phyloP scores from a whole-genome alignment of 1,284 basidiomycete genomes.

The Tetrapyrgos nigripes region DNA sequence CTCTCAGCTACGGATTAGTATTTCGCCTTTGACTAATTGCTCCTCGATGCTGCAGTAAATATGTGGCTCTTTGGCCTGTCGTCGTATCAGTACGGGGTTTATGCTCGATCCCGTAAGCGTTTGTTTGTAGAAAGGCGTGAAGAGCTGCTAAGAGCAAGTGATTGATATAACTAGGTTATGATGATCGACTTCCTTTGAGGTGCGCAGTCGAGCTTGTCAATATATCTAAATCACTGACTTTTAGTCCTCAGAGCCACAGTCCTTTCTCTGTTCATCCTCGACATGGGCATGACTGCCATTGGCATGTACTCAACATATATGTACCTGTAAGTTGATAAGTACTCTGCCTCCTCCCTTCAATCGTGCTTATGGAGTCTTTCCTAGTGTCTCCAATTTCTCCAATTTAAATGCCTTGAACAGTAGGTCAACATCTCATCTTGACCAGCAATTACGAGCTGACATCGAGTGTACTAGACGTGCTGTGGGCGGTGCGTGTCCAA shows the following conservation, averaged over 20 bases:
- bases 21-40: neutral
- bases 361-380: neutral
- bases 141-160: neutral
- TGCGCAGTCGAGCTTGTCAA: neutral
- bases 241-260: neutral
- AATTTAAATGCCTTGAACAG: neutral
- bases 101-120: neutral
- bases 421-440: neutral
- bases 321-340: neutral
- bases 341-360: too few species aligned
- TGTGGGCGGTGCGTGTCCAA: neutral
- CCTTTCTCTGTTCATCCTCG: neutral
- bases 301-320: neutral
- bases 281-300: neutral
- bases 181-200: neutral
- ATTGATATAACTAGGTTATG: neutral
- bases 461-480: neutral
- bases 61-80: neutral
- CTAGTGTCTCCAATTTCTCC: neutral
- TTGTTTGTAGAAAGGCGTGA: neutral
- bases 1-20: neutral
- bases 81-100: neutral
- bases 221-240: neutral
- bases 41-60: neutral
- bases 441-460: neutral